phyloP scores from a whole-genome alignment of 2,329 filamentous ascomycete species.

The Penicillium sp. region DNA sequence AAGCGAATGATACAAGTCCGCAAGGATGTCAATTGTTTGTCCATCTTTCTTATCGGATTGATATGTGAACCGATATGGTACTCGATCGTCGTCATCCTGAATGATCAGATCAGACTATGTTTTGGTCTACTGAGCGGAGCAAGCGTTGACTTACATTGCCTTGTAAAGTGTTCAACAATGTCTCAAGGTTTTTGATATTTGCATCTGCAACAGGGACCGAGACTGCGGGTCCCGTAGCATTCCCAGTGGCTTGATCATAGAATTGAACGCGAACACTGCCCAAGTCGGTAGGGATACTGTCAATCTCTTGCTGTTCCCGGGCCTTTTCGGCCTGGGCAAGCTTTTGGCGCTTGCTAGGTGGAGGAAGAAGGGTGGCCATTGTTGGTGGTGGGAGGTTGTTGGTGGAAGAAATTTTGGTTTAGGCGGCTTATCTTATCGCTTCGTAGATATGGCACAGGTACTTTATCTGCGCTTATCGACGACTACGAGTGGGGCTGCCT shows the following conservation, averaged over 20 bases:
- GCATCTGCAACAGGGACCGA: slow-evolving; percentile 78
- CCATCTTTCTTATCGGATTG: slow-evolving; percentile 37
- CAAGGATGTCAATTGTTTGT: slow-evolving; percentile 41
- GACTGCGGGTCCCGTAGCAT: slow-evolving; percentile 64
- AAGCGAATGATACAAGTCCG: slow-evolving; percentile 47
- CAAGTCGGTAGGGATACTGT: slow-evolving; percentile 57
- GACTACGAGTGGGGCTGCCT: too few relatives aligned
- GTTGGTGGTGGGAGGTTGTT: slow-evolving; percentile 1
- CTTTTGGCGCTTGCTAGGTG: slow-evolving; percentile 81
- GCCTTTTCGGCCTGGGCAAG: slow-evolving; percentile 66
- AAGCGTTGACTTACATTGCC: slow-evolving; percentile 53
- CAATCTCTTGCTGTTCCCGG: slow-evolving; percentile 68
- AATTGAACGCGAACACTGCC: slow-evolving; percentile 84
- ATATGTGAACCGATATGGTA: slow-evolving; percentile 63
- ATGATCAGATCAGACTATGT: too few relatives aligned
- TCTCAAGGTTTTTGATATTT: slow-evolving; percentile 80
- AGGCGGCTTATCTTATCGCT: slow-evolving; percentile 19
- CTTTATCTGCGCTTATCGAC: too few relatives aligned
- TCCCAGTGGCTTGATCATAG: slow-evolving; percentile 67
- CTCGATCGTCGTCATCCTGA: slow-evolving; percentile 53
- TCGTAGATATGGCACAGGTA: not conserved
- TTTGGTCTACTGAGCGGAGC: too few relatives aligned
- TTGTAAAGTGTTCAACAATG: slow-evolving; percentile 77
- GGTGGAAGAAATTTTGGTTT: slow-evolving; percentile 14
- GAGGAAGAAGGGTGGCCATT: slow-evolving; percentile 80